Evolutionary conservation across 805 yeast genomes (phyloP), one percentile per base, ranked within the genome.

Genomic region (Kuraishia floccosa): DNA sequence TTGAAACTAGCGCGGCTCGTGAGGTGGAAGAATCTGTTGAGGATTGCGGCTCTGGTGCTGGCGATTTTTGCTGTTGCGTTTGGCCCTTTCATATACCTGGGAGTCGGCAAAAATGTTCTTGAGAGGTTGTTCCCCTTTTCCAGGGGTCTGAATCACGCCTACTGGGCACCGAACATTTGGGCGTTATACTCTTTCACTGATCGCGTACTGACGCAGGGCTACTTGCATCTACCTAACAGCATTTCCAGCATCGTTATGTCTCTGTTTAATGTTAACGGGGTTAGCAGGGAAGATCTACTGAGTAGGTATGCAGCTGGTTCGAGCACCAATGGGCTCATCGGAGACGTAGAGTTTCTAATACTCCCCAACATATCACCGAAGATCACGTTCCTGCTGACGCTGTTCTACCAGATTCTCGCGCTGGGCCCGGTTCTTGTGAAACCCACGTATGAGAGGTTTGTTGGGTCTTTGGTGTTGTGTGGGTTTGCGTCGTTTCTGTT

Each of bases 151-250:
- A 91, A 96, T 4, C 98, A 91, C 55, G 96, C 97, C 0, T 91
- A 91, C 56, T 91, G 98, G 97, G 97, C 98, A 1, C 97, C 99
- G 11, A 91, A 91, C 46, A 61, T 86, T 28, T 91, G 99, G 99
- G 96, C 98, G 0, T 43, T 89, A 7, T 91, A 91, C 54, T 82
- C 96, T 2, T 79, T 83, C 40, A 37, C 66, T 10, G 99, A 91
- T 53, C 65, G 94, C 35, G 46, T 77, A 1, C 59, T 86, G 35
- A 65, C 79, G 12, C 63, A 65, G 32, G 35, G 66, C 3, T 54
- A 66, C 47, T 34, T 41, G 39, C 28, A 46, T 29, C 35, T 62
- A 8, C 68, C 71, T 14, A 66, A 69, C 35, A 41, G 58, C 3
- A 20, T 16, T 5, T 15, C 28, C 6, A 14, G 17, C 18, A 18